Percentiles rank a stretch among this genome's conserved stretches.
Evolutionary conservation across 2,329 filamentous ascomycete species (phyloP).

Genomic region (Sclerotinia sclerotiorum): DNA sequence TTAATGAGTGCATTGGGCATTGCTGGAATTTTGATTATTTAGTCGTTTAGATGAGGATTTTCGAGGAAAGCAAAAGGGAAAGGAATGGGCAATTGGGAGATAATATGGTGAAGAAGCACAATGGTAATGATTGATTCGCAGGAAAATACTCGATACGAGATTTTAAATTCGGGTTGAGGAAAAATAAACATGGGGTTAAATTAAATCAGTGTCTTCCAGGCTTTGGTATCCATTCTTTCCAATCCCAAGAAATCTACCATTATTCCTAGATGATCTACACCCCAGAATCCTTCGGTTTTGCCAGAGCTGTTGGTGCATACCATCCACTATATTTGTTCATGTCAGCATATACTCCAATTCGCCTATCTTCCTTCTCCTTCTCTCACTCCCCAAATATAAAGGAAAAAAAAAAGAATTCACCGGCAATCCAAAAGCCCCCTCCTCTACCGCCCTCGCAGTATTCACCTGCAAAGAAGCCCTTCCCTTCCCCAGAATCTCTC

Average conservation of each 20-base stretch:
- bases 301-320: background rate
- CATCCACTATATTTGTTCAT: background rate
- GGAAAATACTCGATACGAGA: background rate
- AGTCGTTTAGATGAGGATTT: background rate
- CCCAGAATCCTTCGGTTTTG: background rate
- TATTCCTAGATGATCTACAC: background rate
- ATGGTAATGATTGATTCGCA: background rate
- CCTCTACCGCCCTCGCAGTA: background rate
- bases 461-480: background rate
- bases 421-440: constrained; percentile 1
- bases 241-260: background rate
- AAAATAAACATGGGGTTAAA: background rate
- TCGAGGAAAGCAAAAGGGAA: too few species aligned
- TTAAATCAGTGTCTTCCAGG: background rate
- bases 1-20: background rate
- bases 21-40: background rate
- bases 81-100: background rate
- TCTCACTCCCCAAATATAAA: too few species aligned
- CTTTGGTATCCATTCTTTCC: background rate
- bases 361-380: background rate
- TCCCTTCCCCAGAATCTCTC: background rate
- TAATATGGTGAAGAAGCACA: background rate
- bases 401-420: background rate
- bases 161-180: background rate
- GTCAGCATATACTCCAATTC: background rate